phyloP scores from a whole-genome alignment of 2,329 filamentous ascomycete genomes.

The Geosmithia flava region DNA sequence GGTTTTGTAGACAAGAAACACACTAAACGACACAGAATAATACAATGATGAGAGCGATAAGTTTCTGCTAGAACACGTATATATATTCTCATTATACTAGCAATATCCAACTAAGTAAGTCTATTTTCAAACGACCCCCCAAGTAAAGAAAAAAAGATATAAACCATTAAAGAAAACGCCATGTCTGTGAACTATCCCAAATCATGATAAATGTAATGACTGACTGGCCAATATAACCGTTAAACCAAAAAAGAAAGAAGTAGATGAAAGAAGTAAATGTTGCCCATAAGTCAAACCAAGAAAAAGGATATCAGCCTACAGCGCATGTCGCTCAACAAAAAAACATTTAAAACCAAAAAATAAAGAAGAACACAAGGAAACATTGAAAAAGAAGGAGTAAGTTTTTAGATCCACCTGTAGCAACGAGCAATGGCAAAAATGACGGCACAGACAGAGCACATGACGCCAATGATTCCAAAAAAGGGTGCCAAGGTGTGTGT shows the following conservation, averaged over 20 bases:
- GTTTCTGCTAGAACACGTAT: too few species aligned
- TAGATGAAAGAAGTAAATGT: not conserved
- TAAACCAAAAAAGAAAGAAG: not conserved
- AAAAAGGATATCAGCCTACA: not conserved
- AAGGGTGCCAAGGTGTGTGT: constrained; percentile 42
- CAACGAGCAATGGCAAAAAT: constrained; percentile 32
- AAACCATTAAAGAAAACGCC: constrained; percentile 2
- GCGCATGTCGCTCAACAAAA: not conserved
- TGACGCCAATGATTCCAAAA: constrained; percentile 34
- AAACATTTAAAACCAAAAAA: not conserved
- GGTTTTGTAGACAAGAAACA: too few species aligned
- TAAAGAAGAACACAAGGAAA: constrained; percentile 1
- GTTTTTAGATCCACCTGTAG: constrained; percentile 30
- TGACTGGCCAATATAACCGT: not conserved
- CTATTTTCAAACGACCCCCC: too few species aligned
- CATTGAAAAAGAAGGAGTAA: not conserved
- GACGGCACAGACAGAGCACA: constrained; percentile 38
- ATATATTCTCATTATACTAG: too few species aligned
- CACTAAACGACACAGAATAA: too few species aligned
- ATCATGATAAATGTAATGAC: not conserved
- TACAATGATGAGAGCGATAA: too few species aligned
- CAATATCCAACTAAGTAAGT: too few species aligned
- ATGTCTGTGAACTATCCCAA: not conserved
- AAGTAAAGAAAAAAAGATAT: not conserved
- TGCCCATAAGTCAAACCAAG: not conserved